Percentiles rank a stretch among this genome's conserved stretches.
Evolutionary conservation across 108 stramenopile species (phyloP).

Genomic region (Ochromonas danica): DNA sequence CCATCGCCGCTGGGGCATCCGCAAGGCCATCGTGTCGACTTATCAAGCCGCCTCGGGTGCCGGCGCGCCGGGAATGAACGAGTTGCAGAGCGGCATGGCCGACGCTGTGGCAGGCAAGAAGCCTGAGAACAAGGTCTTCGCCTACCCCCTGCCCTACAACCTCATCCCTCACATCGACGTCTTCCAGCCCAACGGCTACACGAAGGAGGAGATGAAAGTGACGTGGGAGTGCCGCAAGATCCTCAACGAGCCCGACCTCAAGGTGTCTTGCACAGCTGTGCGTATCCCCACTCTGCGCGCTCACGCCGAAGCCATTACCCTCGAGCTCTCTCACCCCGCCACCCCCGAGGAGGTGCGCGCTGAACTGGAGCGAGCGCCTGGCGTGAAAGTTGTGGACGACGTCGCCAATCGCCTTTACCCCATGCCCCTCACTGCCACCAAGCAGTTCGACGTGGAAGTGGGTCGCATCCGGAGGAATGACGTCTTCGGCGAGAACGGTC

Average conservation of each 20-base stretch:
- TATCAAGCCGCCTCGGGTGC: slow-evolving; percentile 68
- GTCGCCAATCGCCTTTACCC: slow-evolving; percentile 65
- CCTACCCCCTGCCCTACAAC: slow-evolving; percentile 94
- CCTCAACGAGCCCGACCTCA: slow-evolving; percentile 66
- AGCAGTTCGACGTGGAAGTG: slow-evolving; percentile 90
- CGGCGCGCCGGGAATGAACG: slow-evolving; percentile 83
- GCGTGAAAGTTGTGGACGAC: slow-evolving; percentile 53
- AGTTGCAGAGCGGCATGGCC: slow-evolving; percentile 70
- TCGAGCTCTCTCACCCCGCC: slow-evolving; percentile 80
- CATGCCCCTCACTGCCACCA: slow-evolving; percentile 93
- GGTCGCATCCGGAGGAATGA: slow-evolving; percentile 73
- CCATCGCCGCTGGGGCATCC: slow-evolving; percentile 79
- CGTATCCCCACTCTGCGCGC: slow-evolving; percentile 96
- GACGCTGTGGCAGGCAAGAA: slow-evolving; percentile 48
- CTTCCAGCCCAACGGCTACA: slow-evolving; percentile 96
- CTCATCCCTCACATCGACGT: slow-evolving; percentile 98
- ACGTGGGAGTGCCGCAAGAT: slow-evolving; percentile 97
- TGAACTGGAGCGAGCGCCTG: slow-evolving; percentile 33
- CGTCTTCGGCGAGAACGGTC: slow-evolving; percentile 81
- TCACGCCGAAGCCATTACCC: slow-evolving; percentile 88
- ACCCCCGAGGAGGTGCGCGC: slow-evolving; percentile 41
- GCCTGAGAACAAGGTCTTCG: slow-evolving; percentile 76
- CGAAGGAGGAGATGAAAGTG: slow-evolving; percentile 99
- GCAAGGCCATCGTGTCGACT: slow-evolving; percentile 85
- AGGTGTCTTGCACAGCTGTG: slow-evolving; percentile 84